Evolutionary conservation across 441 rosid species (phyloP).

Genomic region (Viola pubescens): DNA sequence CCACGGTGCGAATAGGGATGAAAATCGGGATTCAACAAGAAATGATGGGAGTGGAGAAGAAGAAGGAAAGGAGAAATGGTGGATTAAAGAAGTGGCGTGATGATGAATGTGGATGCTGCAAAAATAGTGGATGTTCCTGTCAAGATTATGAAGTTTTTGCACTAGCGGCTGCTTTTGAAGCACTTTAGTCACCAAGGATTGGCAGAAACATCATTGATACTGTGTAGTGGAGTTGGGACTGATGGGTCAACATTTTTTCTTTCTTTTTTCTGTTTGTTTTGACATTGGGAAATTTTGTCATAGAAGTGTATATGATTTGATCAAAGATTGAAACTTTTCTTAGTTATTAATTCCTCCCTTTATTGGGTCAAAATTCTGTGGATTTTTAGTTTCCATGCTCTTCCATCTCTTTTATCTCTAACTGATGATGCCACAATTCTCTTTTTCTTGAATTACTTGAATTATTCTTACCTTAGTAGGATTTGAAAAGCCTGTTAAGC

Average conservation of each 20-base stretch:
- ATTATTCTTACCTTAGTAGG: no score
- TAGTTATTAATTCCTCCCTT: no score
- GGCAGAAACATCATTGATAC: neutral
- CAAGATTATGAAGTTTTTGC: constrained; percentile 50
- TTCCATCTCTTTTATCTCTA: no score
- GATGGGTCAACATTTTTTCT: neutral
- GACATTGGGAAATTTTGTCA: neutral
- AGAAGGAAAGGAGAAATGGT: constrained; percentile 18
- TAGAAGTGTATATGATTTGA: neutral
- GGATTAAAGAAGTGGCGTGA: constrained; percentile 21
- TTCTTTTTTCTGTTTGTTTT: neutral
- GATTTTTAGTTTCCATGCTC: no score
- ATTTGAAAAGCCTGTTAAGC: no score
- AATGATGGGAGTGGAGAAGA: constrained; percentile 14
- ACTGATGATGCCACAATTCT: no score
- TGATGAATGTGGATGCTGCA: constrained; percentile 32
- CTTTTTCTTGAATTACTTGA: no score
- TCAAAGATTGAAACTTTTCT: neutral
- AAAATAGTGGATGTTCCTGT: constrained; percentile 27
- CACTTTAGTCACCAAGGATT: constrained; percentile 18
- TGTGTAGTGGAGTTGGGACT: no score
- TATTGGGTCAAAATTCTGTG: no score
- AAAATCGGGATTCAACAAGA: constrained; percentile 26
- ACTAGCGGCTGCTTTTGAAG: constrained; percentile 47
- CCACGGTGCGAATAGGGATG: constrained; percentile 42